phyloP scores from a whole-genome alignment of 495 filamentous ascomycete species.

The Penicillium canescens region DNA sequence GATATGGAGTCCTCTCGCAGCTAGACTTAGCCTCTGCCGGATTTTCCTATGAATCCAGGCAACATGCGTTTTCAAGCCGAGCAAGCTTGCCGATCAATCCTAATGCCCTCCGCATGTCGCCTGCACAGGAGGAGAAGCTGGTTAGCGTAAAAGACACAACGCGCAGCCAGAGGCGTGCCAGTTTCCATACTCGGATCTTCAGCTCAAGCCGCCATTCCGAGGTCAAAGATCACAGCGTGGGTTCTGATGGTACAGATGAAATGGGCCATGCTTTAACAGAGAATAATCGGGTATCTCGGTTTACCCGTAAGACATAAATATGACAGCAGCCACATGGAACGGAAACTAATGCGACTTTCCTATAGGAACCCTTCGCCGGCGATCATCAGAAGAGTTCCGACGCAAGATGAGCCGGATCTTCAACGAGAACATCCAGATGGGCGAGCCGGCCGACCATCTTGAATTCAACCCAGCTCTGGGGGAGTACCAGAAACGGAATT shows the following conservation, averaged over 20 bases:
- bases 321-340: background rate
- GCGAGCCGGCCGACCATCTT: conserved; percentile 22
- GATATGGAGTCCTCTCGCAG: background rate
- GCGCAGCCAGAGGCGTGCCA: conserved; percentile 14
- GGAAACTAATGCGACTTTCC: background rate
- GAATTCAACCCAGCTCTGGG: conserved; percentile 22
- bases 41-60: conserved; percentile 9
- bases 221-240: background rate
- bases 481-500: conserved; percentile 3
- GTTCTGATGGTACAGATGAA: conserved; percentile 4
- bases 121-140: conserved; percentile 3
- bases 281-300: conserved; percentile 9
- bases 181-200: conserved; percentile 16
- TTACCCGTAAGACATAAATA: conserved; percentile 13
- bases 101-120: conserved; percentile 3
- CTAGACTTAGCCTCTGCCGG: conserved; percentile 8
- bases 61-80: conserved; percentile 9
- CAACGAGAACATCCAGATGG: conserved; percentile 36
- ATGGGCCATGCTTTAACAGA: conserved; percentile 5
- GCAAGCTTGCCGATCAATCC: conserved; percentile 1
- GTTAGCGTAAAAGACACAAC: conserved; percentile 4
- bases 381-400: conserved; percentile 41
- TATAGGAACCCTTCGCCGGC: conserved; percentile 27
- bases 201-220: conserved; percentile 8
- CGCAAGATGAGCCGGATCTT: conserved; percentile 40